phyloP scores from a whole-genome alignment of 345 rosid genomes.

The Clausena lansium region DNA sequence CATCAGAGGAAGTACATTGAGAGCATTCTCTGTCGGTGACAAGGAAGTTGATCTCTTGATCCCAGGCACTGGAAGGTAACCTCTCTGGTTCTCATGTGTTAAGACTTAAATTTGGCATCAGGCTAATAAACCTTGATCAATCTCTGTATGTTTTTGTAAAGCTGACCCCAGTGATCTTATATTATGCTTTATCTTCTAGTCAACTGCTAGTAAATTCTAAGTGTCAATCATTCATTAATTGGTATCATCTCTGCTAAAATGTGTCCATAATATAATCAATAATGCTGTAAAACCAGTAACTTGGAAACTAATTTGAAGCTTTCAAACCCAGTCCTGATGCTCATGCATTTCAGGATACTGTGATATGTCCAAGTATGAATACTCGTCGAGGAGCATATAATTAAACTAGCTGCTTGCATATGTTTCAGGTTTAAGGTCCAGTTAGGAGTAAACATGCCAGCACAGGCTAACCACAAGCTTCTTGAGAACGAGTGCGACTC shows the following conservation, averaged over 20 bases:
- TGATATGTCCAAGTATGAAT: not conserved
- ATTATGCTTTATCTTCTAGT: not conserved
- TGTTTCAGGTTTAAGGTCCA: slow-evolving; percentile 74
- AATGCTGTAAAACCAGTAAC: not conserved
- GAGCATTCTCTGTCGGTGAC: slow-evolving; percentile 50
- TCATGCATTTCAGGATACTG: not conserved
- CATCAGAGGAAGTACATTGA: slow-evolving; percentile 51
- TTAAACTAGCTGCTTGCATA: not conserved
- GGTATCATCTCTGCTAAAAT: not conserved
- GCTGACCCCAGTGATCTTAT: not conserved
- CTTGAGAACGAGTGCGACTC: slow-evolving; percentile 45
- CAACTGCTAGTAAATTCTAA: not conserved
- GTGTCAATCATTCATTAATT: too few relatives aligned
- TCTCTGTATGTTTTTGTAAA: not conserved
- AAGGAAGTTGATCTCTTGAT: slow-evolving; percentile 59
- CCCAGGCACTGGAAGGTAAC: slow-evolving; percentile 61
- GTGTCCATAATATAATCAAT: not conserved
- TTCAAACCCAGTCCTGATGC: not conserved
- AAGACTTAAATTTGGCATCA: not conserved
- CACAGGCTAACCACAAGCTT: slow-evolving; percentile 74
- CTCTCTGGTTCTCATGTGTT: not conserved
- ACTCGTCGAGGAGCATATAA: not conserved
- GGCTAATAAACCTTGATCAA: not conserved
- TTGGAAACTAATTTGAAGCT: slow-evolving; percentile 1
- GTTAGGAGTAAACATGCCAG: slow-evolving; percentile 96